phyloP scores from a whole-genome alignment of 2,329 filamentous ascomycete genomes.

The Volutella citrinella region DNA sequence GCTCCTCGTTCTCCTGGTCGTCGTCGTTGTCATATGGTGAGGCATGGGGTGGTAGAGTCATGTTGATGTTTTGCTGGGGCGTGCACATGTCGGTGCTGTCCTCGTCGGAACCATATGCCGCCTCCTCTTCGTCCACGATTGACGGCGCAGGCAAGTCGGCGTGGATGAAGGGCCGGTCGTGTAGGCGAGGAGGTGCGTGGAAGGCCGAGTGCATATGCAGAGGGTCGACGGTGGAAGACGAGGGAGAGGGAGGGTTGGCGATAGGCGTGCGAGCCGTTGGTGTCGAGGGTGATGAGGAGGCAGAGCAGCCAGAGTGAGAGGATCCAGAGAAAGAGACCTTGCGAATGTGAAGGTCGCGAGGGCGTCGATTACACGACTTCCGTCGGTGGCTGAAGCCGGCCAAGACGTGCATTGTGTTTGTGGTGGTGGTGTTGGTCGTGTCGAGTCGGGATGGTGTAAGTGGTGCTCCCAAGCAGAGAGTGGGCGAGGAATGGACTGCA shows the following conservation, averaged over 20 bases:
- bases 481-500: too few relatives aligned
- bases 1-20: constrained; percentile 21
- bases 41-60: constrained; percentile 29
- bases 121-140: constrained; percentile 25
- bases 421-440: constrained; percentile 3
- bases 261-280: constrained; percentile 20
- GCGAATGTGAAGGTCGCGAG: constrained; percentile 38
- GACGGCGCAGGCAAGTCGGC: constrained; percentile 25
- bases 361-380: constrained; percentile 30
- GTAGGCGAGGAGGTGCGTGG: constrained; percentile 35
- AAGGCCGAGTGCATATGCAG: constrained; percentile 33
- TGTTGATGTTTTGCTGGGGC: constrained; percentile 27
- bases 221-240: constrained; percentile 33
- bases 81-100: too few relatives aligned
- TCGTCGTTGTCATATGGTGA: constrained; percentile 23
- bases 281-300: constrained; percentile 19
- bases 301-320: constrained; percentile 26
- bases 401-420: constrained; percentile 34
- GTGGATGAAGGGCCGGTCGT: constrained; percentile 33
- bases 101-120: constrained; percentile 16
- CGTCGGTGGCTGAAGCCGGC: constrained; percentile 35
- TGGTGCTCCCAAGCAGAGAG: too few relatives aligned
- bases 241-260: constrained; percentile 21
- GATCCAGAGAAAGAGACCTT: constrained; percentile 40
- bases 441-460: constrained; percentile 1